A percentile compares a stretch with the other conserved stretches of the same genome.
Evolutionary conservation across 106 monocot genomes (phyloP).

Genomic region (Alisma plantagoaquatica): DNA sequence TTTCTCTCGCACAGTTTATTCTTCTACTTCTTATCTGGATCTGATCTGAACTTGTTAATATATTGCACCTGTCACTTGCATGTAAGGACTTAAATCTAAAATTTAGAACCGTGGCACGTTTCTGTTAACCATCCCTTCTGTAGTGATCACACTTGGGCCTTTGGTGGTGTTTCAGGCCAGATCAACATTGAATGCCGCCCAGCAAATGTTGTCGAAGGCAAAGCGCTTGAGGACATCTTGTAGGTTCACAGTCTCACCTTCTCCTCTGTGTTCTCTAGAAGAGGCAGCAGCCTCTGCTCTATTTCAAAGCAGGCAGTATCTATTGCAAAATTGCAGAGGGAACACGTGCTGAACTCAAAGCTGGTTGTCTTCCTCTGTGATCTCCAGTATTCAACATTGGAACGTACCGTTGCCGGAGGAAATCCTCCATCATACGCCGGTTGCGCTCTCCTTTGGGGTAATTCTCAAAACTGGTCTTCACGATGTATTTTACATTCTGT

Average conservation of each 20-base stretch:
- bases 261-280: neutral
- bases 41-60: too few species aligned
- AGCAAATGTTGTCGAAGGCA: too few species aligned
- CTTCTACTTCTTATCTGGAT: too few species aligned
- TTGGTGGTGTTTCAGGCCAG: too few species aligned
- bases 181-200: too few species aligned
- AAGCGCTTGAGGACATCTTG: too few species aligned
- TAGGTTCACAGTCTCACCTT: too few species aligned
- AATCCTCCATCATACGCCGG: slow-evolving; percentile 9
- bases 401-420: slow-evolving; percentile 15
- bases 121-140: too few species aligned
- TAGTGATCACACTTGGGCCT: too few species aligned
- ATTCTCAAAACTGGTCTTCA: slow-evolving; percentile 17
- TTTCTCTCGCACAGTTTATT: too few species aligned
- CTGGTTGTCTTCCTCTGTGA: slow-evolving; percentile 16
- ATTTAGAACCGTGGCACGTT: too few species aligned
- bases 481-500: slow-evolving; percentile 10
- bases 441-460: slow-evolving; percentile 7
- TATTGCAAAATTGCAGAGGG: slow-evolving; percentile 15
- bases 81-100: neutral
- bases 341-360: slow-evolving; percentile 18
- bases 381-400: slow-evolving; percentile 11
- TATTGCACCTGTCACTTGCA: neutral
- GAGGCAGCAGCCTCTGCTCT: slow-evolving; percentile 1
- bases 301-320: slow-evolving; percentile 3